Percentiles rank a stretch among this genome's conserved stretches.
Evolutionary conservation across 2,329 filamentous ascomycete species (phyloP).

Genomic region (Cordyceps fumosorosea): DNA sequence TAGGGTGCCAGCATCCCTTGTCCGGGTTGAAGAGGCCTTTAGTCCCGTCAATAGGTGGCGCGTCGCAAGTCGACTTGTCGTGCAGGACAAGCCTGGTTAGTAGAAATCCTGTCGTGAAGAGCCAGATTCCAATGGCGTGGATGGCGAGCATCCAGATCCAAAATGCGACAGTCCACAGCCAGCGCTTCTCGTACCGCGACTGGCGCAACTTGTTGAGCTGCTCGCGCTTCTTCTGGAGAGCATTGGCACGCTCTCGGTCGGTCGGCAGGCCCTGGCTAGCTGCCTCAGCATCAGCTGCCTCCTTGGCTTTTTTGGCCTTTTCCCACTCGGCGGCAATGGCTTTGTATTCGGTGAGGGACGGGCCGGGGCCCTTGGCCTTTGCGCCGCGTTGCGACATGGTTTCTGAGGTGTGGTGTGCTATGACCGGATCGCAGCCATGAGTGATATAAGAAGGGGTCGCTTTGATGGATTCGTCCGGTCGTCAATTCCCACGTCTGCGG

Average conservation of each 20-base stretch:
- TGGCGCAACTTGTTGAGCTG: slow-evolving; percentile 43
- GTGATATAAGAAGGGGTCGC: background rate
- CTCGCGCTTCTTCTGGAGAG: slow-evolving; percentile 38
- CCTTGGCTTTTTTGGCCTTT: slow-evolving; percentile 44
- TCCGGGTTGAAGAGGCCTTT: slow-evolving; percentile 37
- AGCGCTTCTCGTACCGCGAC: slow-evolving; percentile 44
- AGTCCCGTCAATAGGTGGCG: slow-evolving; percentile 56
- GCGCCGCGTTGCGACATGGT: slow-evolving; percentile 9
- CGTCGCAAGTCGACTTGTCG: slow-evolving; percentile 63
- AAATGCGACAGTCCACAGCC: slow-evolving; percentile 57
- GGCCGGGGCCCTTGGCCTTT: slow-evolving; percentile 7
- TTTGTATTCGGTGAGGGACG: slow-evolving; percentile 38
- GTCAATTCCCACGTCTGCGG: background rate
- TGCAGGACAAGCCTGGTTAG: slow-evolving; percentile 78
- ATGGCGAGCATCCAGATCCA: slow-evolving; percentile 65
- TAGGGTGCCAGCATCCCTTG: slow-evolving; percentile 91
- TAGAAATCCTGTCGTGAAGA: slow-evolving; percentile 93
- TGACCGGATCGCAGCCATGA: background rate
- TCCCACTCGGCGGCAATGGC: slow-evolving; percentile 48
- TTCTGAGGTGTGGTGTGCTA: slow-evolving; percentile 3
- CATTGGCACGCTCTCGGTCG: slow-evolving; percentile 28
- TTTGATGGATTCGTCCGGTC: background rate
- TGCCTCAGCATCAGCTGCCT: slow-evolving; percentile 32
- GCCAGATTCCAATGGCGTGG: slow-evolving; percentile 74
- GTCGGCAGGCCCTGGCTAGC: slow-evolving; percentile 24